Evolutionary conservation across 371 early-diverging fungal genomes (phyloP), one percentile per base, ranked within the genome.

Genomic region (Mucor plumbeus): DNA sequence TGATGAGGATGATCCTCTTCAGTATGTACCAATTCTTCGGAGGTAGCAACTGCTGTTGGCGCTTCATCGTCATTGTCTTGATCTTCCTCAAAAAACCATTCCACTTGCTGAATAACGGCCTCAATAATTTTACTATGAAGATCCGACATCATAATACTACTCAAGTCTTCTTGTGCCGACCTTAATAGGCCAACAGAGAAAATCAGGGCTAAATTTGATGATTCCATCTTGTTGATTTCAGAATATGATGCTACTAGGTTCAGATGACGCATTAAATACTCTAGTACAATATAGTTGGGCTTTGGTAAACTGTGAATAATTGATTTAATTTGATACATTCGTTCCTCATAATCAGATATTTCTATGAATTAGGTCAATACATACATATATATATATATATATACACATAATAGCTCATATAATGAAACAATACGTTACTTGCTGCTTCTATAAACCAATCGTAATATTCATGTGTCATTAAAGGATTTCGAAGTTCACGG

Each of bases 201-300:
- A 7, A 94, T 93, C 56, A 94, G 87, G 5, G 95, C 94, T 17
- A 95, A 72, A 73, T 94, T 95, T 4, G 88, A 80, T 26, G 90
- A 76, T 67, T 95, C 94, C 95, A 95, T 95, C 75, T 95, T 95
- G 73, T 93, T 95, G n/a, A 82, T 75, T 6, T 86, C 87, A 39
- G 87, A 78, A 38, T 89, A 79, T 5, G 81, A 78, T 3, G 89
- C 81, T 1, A 94, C 91, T 41, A 75, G 79, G 36, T 80, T 73
- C 48, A 95, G 70, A 77, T 94, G 94, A 33, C 83, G 82, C 81
- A 92, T 86, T 43, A 95, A 69, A 62, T 82, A 91, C 63, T 91
- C 85, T 1, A 94, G 80, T 1, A 90, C 88, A n/a, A 68, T 79
- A 70, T 86, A 92, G 67, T 95, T 89, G 13, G 82, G 61, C 26